Conservation (phyloP, 208 protist genomes). For the Leishmania arabica region DNA sequence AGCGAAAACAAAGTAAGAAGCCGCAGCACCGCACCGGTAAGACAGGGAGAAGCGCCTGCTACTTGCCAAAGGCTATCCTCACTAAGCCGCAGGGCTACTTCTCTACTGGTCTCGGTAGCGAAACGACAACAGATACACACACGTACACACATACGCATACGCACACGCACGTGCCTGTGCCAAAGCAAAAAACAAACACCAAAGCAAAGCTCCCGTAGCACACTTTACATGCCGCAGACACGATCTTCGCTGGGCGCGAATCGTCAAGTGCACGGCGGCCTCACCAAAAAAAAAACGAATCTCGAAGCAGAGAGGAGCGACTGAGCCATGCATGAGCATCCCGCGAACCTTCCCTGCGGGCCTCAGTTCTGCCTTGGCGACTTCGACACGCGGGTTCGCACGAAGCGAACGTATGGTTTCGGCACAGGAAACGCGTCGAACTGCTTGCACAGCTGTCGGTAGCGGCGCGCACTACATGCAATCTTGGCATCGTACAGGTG, state of each 20-base stretch:
- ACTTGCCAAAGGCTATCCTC: background rate
- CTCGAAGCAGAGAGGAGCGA: background rate
- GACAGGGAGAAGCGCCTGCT: background rate
- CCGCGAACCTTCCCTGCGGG: background rate
- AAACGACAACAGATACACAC: constrained; percentile 4
- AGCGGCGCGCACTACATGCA: constrained; percentile 50
- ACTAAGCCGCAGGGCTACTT: background rate
- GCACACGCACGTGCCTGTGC: background rate
- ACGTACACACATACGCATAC: background rate
- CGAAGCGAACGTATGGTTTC: constrained; percentile 64
- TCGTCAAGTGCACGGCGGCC: background rate
- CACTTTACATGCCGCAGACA: background rate
- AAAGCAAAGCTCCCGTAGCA: background rate
- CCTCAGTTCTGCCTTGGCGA: constrained; percentile 13
- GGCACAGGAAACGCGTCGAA: constrained; percentile 53
- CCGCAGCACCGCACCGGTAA: background rate
- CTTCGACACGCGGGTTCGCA: constrained; percentile 46
- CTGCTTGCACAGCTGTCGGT: constrained; percentile 65
- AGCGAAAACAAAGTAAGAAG: background rate
- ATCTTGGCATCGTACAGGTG: constrained; percentile 82
- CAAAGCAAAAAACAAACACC: background rate
- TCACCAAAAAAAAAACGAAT: background rate
- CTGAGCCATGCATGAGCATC: background rate
- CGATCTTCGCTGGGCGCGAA: background rate
- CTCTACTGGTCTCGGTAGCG: background rate